Percentiles rank a stretch among this genome's conserved stretches.
Conservation (phyloP, 1,139 yeast species). For the Kazachstania sp. region DNA sequence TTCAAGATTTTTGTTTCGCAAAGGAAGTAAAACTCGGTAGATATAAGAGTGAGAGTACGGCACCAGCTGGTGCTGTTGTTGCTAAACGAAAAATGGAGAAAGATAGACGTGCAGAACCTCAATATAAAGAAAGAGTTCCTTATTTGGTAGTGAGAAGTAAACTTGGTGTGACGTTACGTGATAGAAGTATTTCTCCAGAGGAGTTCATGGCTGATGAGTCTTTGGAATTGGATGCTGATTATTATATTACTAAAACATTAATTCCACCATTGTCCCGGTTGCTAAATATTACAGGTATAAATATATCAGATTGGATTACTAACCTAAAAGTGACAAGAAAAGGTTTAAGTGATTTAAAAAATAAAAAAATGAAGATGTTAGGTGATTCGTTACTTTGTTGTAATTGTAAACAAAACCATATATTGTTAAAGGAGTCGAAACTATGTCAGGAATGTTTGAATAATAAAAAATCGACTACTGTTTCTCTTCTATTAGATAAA, state of each 20-base stretch:
- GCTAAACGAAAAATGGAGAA: constrained; percentile 51
- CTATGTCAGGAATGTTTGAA: constrained; percentile 34
- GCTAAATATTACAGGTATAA: constrained; percentile 75
- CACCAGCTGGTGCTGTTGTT: constrained; percentile 89
- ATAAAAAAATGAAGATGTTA: constrained; percentile 9
- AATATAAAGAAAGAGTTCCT: constrained; percentile 80
- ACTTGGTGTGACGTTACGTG: constrained; percentile 58
- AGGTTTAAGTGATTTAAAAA: constrained; percentile 9
- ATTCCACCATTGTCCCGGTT: constrained; percentile 86
- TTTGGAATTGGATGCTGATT: constrained; percentile 61
- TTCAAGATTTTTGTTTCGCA: constrained; percentile 85
- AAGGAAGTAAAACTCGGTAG: constrained; percentile 81
- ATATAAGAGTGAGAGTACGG: constrained; percentile 58
- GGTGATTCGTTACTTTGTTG: constrained; percentile 16
- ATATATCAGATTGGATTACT: constrained; percentile 67
- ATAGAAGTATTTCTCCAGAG: constrained; percentile 73
- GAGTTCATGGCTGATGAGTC: constrained; percentile 47
- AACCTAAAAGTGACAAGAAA: constrained; percentile 47
- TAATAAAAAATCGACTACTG: constrained; percentile 22
- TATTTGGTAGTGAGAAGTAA: constrained; percentile 70
- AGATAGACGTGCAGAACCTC: constrained; percentile 76
- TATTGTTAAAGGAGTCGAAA: constrained; percentile 15
- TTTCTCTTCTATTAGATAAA: constrained; percentile 17
- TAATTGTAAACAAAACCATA: constrained; percentile 12
- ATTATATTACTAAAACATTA: constrained; percentile 72